Evolutionary conservation across 495 filamentous ascomycete genomes (phyloP), one percentile per base, ranked within the genome.

Genomic region (Antarctomyces pellizariae): DNA sequence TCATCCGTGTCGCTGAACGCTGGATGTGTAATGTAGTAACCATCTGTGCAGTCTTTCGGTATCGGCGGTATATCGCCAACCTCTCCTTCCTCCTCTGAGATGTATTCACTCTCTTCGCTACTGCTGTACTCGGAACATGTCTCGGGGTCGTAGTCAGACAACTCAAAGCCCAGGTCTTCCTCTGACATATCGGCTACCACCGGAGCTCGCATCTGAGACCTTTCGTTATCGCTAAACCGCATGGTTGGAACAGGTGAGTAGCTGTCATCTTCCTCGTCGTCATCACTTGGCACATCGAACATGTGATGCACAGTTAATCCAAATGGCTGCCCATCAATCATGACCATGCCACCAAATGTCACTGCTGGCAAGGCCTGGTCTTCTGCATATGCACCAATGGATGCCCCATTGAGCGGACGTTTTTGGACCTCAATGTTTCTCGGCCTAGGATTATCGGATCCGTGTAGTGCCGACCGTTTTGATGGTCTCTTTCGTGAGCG

Each of bases 291-390:
- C 9, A 73, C 65, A 36, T 95, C 84, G 1, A 95, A 59, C 68
- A 95, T 77, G 43, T 95, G 84, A 36, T 95, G 84, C 2, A 93
- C 84, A 10, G 75, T 91, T 71, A 93, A 78, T 5, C 83, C 84
- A 42, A 77, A 86, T 1, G 73, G 65, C 35, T 71, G 63, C 28
- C 72, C 67, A 44, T 93, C 79, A 4, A 92, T 67, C 5, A 86
- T 50, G 21, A 95, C 62, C 1, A 90, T 56, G 8, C 84, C 84
- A 3, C 84, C 84, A 44, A 83, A 82, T 6, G 79, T 80, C 2
- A 86, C 84, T 1, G 84, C 75, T 7, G 80, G 82, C 1, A 92
- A 50, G 37, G 90, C 82, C 22, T 72, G 64, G 25, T 77, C 70
- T 23, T 77, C 74, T 29, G 73, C 62, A 50, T 75, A 92, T 1